Conservation (phyloP, 495 filamentous ascomycete genomes). For the Ramalina intermedia region DNA sequence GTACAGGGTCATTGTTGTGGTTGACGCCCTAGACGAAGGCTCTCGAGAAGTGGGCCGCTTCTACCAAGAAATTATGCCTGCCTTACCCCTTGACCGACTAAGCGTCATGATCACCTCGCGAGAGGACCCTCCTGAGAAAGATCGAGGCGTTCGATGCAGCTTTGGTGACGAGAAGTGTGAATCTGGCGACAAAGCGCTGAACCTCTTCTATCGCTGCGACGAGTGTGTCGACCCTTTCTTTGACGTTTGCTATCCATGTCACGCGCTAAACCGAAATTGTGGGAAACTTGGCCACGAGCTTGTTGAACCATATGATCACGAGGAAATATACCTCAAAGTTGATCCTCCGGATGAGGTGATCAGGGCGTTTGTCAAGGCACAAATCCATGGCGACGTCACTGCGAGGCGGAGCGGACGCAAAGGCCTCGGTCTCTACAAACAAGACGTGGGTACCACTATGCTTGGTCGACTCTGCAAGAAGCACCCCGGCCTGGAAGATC, state of each 20-base stretch:
- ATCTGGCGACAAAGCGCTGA: not conserved
- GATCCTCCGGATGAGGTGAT: slow-evolving; percentile 3
- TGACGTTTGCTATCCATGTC: not conserved
- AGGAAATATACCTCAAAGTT: not conserved
- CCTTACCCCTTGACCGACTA: not conserved
- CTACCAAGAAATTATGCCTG: not conserved
- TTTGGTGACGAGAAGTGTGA: not conserved
- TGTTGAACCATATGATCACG: not conserved
- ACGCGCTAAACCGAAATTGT: not conserved
- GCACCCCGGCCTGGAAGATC: slow-evolving; percentile 4
- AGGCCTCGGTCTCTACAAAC: not conserved
- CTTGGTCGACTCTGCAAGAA: slow-evolving; percentile 11
- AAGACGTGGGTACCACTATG: slow-evolving; percentile 3
- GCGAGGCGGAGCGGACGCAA: not conserved
- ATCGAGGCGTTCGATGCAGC: not conserved
- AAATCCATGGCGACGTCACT: slow-evolving; percentile 1
- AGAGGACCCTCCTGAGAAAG: not conserved
- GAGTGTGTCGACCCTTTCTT: not conserved
- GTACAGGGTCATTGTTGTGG: slow-evolving; percentile 8
- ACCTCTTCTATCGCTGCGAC: not conserved
- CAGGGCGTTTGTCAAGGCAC: slow-evolving; percentile 1
- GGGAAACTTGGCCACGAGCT: not conserved
- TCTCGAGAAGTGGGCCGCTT: not conserved
- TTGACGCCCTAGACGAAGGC: slow-evolving; percentile 9
- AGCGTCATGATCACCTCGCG: slow-evolving; percentile 10